Evolutionary conservation across 1,284 basidiomycete species (phyloP).

Genomic region (Moesziomyces antarcticus): DNA sequence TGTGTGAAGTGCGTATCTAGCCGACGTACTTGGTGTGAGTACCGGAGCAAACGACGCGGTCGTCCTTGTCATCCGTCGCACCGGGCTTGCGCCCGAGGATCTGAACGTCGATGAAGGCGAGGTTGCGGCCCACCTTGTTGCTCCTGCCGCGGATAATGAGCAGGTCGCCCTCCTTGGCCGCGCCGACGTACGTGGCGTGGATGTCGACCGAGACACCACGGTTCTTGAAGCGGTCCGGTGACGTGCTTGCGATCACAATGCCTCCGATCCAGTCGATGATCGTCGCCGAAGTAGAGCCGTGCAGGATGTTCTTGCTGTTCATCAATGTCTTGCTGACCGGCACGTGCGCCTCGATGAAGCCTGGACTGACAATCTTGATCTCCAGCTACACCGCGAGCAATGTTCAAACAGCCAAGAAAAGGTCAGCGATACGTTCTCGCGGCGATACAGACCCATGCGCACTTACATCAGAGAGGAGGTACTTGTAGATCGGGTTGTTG

Average conservation of each 20-base stretch:
- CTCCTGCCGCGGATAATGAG: conserved; percentile 44
- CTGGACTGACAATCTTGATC: conserved; percentile 24
- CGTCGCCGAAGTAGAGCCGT: conserved; percentile 54
- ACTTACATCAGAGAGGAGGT: conserved; percentile 46
- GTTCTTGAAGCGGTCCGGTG: conserved; percentile 31
- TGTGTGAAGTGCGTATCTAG: conserved; percentile 1
- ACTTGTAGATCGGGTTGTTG: conserved; percentile 52
- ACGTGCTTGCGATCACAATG: conserved; percentile 48
- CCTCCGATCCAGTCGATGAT: conserved; percentile 57
- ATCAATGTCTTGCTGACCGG: conserved; percentile 38
- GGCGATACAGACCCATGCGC: too few species aligned
- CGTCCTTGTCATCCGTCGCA: conserved; percentile 24
- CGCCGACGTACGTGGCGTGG: conserved; percentile 47
- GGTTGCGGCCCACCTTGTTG: conserved; percentile 47
- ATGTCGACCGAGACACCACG: conserved; percentile 54
- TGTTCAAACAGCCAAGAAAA: neutral
- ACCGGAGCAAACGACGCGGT: conserved; percentile 34
- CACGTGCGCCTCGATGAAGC: conserved; percentile 44
- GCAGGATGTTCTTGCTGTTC: conserved; percentile 52
- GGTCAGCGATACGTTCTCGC: neutral
- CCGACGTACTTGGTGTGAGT: conserved; percentile 51
- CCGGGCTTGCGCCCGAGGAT: conserved; percentile 32
- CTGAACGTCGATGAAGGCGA: conserved; percentile 54
- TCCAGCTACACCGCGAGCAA: conserved; percentile 10
- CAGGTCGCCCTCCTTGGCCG: conserved; percentile 45